Conservation (phyloP, 306 rosid species). For the Fragaria vesca region DNA sequence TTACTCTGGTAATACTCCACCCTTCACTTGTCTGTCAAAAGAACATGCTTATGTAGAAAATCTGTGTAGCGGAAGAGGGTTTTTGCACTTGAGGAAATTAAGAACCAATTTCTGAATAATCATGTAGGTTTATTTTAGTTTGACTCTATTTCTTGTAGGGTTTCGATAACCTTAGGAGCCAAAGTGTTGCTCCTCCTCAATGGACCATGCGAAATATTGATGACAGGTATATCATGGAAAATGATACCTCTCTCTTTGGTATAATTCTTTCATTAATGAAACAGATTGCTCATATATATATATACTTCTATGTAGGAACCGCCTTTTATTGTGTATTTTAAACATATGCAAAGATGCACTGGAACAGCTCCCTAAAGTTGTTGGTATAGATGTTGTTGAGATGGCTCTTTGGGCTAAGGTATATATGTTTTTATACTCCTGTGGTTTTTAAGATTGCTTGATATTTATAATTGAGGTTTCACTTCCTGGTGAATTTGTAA, state of each 20-base stretch:
- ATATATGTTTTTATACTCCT: conserved; percentile 30
- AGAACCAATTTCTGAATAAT: conserved; percentile 15
- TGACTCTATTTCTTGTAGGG: conserved; percentile 57
- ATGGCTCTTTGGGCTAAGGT: conserved; percentile 99
- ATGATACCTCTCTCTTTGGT: background rate
- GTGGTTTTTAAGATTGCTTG: background rate
- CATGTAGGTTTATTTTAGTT: background rate
- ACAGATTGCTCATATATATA: conserved; percentile 8
- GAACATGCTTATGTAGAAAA: background rate
- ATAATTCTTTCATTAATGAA: conserved; percentile 4
- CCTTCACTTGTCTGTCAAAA: conserved; percentile 8
- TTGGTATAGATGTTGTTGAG: conserved; percentile 96
- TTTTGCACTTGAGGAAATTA: conserved; percentile 23
- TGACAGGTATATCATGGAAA: conserved; percentile 60
- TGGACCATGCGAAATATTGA: conserved; percentile 97
- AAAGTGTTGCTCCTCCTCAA: conserved; percentile 87
- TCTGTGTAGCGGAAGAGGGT: background rate
- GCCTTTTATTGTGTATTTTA: conserved; percentile 68
- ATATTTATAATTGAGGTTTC: conserved; percentile 11
- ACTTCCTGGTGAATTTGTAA: background rate
- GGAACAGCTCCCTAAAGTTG: conserved; percentile 91
- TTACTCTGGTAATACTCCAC: conserved; percentile 74
- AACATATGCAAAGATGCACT: conserved; percentile 79
- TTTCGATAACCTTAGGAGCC: conserved; percentile 89
- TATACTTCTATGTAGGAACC: conserved; percentile 57